These are phyloP conservation scores for Ophiostoma sp. DNA, from an alignment of 2,329 filamentous ascomycete genomes.

Conservation along the genomic window DNA sequence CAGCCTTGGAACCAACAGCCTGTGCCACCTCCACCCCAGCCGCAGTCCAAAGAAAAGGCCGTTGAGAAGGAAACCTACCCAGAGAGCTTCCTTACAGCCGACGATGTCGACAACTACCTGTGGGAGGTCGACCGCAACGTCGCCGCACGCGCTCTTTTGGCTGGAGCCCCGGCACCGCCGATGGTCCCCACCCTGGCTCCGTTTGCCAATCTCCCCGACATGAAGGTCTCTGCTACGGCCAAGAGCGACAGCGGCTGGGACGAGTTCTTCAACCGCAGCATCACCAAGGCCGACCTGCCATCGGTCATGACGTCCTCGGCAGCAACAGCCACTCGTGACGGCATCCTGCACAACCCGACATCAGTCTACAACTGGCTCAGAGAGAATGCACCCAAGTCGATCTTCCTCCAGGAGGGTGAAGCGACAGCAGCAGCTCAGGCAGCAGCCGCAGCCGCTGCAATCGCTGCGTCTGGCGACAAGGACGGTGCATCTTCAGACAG, in stretches of 20 bases:
- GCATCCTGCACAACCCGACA: constrained; percentile 69
- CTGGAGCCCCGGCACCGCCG: constrained; percentile 28
- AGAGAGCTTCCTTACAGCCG: constrained; percentile 60
- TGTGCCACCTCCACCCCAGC: constrained; percentile 40
- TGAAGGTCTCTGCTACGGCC: constrained; percentile 24
- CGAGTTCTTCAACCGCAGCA: constrained; percentile 34
- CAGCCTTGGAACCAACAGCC: constrained; percentile 13
- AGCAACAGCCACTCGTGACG: constrained; percentile 41
- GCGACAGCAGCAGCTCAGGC: constrained; percentile 30
- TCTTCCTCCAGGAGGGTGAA: constrained; percentile 71
- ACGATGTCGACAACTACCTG: constrained; percentile 70
- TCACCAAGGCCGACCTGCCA: constrained; percentile 35
- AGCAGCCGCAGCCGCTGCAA: constrained; percentile 26
- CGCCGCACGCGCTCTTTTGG: constrained; percentile 40
- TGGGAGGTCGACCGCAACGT: constrained; percentile 55
- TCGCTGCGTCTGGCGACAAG: constrained; percentile 37
- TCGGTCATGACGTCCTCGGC: constrained; percentile 37
- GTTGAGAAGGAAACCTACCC: constrained; percentile 38
- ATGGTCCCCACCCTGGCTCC: constrained; percentile 50
- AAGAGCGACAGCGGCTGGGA: constrained; percentile 32
- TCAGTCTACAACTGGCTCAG: constrained; percentile 95
- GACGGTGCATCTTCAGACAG: constrained; percentile 32
- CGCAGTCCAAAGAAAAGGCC: constrained; percentile 28
- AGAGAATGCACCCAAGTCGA: constrained; percentile 72
- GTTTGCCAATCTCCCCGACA: constrained; percentile 36